A percentile compares a stretch with the other conserved stretches of the same genome.
Evolutionary conservation across 2,329 filamentous ascomycete species (phyloP).

Genomic region (Scytalidium sp.): DNA sequence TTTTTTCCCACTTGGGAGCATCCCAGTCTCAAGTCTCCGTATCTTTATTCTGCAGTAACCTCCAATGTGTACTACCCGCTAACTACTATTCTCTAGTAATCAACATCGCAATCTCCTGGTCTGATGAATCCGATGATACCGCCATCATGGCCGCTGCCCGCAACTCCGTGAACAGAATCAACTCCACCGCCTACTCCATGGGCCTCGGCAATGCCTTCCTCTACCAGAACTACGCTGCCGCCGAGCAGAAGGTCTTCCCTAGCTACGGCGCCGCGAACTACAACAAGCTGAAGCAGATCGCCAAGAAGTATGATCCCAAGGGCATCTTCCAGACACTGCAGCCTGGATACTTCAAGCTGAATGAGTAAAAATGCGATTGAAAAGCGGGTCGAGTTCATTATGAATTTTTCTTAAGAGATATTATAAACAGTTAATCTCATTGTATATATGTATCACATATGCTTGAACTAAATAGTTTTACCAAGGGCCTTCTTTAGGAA

Average conservation of each 20-base stretch:
- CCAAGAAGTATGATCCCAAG: conserved; percentile 23
- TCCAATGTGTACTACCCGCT: conserved; percentile 5
- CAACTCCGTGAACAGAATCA: conserved; percentile 23
- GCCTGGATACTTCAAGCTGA: conserved; percentile 38
- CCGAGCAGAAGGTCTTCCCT: conserved; percentile 30
- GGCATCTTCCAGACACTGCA: conserved; percentile 27
- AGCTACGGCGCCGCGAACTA: conserved; percentile 33
- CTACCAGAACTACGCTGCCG: conserved; percentile 37
- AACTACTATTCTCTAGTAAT: conserved; percentile 8
- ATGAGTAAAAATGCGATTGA: too few relatives aligned
- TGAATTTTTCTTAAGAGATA: too few relatives aligned
- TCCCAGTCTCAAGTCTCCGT: conserved; percentile 18
- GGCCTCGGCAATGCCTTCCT: conserved; percentile 34
- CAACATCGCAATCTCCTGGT: conserved; percentile 25
- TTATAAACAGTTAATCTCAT: too few relatives aligned
- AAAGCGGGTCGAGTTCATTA: too few relatives aligned
- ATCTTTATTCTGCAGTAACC: conserved; percentile 15
- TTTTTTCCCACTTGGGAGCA: conserved; percentile 16
- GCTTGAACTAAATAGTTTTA: too few relatives aligned
- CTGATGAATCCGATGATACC: conserved; percentile 30
- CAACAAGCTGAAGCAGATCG: conserved; percentile 19
- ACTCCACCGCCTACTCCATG: conserved; percentile 26
- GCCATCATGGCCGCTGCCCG: conserved; percentile 24
- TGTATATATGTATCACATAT: too few relatives aligned
- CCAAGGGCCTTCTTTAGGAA: too few relatives aligned